Base-by-base conservation (phyloP, 1,139 yeast genomes). In the Diutina siamensis region DNA sequence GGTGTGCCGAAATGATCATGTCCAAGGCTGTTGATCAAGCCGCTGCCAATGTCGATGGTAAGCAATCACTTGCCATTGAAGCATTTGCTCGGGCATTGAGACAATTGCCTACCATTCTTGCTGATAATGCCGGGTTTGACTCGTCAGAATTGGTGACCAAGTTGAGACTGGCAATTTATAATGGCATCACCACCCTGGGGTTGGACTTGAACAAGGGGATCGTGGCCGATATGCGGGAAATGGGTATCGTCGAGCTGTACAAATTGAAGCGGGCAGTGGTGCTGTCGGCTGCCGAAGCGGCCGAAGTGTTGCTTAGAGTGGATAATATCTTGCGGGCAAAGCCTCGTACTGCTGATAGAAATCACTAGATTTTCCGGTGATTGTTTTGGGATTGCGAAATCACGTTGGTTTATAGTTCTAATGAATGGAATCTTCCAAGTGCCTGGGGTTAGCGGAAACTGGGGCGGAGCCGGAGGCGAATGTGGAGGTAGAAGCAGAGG, bases 1-100 rank as follows among this genome's bases (percentile, higher is more conserved):
- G 99, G 25, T 89, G 97, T 61, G 81, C 97, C 3, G 99, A 92
- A 65, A 89, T 92, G 96, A 73, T 87, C 56, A 92, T 92, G 98
- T 84, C 97, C 12, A 87, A 86, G 64, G 97, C 98, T 5, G 97
- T 92, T 34, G 98, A 94, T 55, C 88, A 86, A 52, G 86, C 83
- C 45, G 97, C 97, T 22, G 94, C 94, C 57, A 88, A 86, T 58
- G 92, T 83, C 54, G 83, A 85, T 32, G 98, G 98, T 53, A 92
- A 94, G 68, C 86, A 86, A 60, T 83, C 97, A 0, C 71, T 92
- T 50, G 99, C 99, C 1, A 80, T 94, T 49, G 98, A 92, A 64
- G 82, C 96, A 1, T 92, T 86, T 67, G 97, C 95, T 20, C 79
- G 83, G 52, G 97, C 97, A 4, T 74, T 92, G 57, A 82, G 97